Evolutionary conservation across 2,329 filamentous ascomycete genomes (phyloP).

Genomic region (Penicillium rolfsii): DNA sequence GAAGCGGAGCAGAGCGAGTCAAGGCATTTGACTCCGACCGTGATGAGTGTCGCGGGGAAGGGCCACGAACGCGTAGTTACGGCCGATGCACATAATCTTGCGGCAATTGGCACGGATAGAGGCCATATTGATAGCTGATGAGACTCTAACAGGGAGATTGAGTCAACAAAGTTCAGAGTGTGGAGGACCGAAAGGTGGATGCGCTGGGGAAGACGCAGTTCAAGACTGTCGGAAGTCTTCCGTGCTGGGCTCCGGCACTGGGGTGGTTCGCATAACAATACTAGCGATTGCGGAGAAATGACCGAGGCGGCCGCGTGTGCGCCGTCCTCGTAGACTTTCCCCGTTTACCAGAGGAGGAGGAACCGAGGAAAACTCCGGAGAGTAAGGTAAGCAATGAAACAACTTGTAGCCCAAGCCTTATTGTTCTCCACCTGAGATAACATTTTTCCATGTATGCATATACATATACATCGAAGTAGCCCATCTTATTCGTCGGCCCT

Average conservation of each 20-base stretch:
- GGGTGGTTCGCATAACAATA: neutral
- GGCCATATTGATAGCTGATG: conserved; percentile 46
- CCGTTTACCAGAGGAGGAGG: neutral
- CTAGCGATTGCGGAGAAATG: conserved; percentile 30
- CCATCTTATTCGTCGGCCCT: neutral
- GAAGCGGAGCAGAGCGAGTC: neutral
- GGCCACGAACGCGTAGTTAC: conserved; percentile 84
- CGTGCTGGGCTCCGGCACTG: conserved; percentile 25
- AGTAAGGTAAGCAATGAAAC: neutral
- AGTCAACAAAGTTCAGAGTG: conserved; percentile 1
- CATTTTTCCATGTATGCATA: neutral
- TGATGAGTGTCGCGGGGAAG: conserved; percentile 4
- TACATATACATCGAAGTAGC: neutral
- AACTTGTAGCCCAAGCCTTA: neutral
- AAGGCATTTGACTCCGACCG: neutral
- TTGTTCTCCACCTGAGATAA: neutral
- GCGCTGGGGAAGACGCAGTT: neutral
- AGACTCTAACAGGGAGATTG: neutral
- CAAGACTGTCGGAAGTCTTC: conserved; percentile 1
- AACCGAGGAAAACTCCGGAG: neutral
- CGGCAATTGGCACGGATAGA: conserved; percentile 57
- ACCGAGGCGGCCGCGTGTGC: neutral
- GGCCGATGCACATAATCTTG: conserved; percentile 90
- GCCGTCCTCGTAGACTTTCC: neutral
- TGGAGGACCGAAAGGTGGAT: neutral